Percentiles rank a stretch among this genome's conserved stretches.
Conservation (phyloP, 768 basidiomycete genomes). For the Tricholoma furcatifolium region DNA sequence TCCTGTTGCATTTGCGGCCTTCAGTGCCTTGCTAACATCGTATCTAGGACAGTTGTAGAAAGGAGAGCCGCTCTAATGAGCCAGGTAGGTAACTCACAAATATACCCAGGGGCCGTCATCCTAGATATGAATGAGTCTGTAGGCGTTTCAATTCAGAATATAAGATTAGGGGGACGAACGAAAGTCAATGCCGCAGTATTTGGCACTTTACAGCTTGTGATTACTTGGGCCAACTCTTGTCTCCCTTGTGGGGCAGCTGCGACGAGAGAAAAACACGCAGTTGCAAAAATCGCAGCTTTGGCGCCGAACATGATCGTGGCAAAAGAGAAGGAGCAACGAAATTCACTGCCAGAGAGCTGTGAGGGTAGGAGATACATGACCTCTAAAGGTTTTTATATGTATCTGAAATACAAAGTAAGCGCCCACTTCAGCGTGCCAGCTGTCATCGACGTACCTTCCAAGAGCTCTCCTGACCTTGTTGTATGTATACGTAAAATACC, state of each 20-base stretch:
- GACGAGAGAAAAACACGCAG: constrained; percentile 10
- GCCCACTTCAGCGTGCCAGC: too few relatives aligned
- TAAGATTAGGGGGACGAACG: constrained; percentile 11
- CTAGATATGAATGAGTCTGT: not conserved
- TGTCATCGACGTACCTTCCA: constrained; percentile 1
- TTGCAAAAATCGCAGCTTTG: constrained; percentile 8
- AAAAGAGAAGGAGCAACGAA: not conserved
- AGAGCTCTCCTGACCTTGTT: constrained; percentile 9
- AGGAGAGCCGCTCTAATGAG: not conserved
- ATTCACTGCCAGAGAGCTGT: constrained; percentile 2
- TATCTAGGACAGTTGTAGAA: constrained; percentile 19
- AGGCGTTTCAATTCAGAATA: not conserved
- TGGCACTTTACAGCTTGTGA: constrained; percentile 20
- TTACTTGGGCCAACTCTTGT: constrained; percentile 19
- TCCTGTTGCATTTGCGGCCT: constrained; percentile 32
- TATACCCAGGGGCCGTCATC: constrained; percentile 23
- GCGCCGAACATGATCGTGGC: constrained; percentile 10
- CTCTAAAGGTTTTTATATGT: too few relatives aligned
- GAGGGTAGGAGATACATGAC: constrained; percentile 1
- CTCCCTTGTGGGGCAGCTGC: constrained; percentile 16
- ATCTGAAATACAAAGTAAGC: too few relatives aligned
- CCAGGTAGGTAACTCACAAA: constrained; percentile 12
- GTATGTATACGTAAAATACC: not conserved
- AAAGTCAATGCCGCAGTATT: constrained; percentile 26
- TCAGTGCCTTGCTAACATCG: constrained; percentile 34